Evolutionary conservation across 75 land plant genomes (phyloP).

Genomic region (Selaginella tamariscina): DNA sequence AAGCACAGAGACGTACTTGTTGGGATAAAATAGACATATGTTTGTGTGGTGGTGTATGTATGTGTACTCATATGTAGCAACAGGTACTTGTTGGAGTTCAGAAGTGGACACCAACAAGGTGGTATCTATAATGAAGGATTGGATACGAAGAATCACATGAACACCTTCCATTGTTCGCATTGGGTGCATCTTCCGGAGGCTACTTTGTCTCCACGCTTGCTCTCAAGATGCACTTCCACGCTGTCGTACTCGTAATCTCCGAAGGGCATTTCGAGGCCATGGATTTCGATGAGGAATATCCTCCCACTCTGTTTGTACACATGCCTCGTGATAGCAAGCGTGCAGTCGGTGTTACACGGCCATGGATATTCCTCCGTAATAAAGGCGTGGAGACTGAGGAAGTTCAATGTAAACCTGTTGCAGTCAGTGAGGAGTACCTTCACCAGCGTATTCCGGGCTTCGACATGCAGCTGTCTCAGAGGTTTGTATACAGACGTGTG

Average conservation of each 20-base stretch:
- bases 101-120: conserved; percentile 39
- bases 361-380: conserved; percentile 32
- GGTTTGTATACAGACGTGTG: no score
- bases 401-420: conserved; percentile 36
- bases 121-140: conserved; percentile 36
- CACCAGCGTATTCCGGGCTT: conserved; percentile 49
- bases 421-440: conserved; percentile 37
- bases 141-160: conserved; percentile 42
- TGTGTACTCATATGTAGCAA: no score
- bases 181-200: conserved; percentile 95
- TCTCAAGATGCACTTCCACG: conserved; percentile 32
- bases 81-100: conserved; percentile 62
- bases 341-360: conserved; percentile 21
- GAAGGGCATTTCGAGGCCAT: conserved; percentile 40
- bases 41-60: no score
- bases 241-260: conserved; percentile 60
- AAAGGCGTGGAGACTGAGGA: conserved; percentile 37
- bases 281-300: conserved; percentile 33
- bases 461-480: conserved; percentile 29
- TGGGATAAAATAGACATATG: no score
- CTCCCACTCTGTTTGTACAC: conserved; percentile 80
- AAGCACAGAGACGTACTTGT: no score
- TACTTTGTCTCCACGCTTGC: conserved; percentile 74
- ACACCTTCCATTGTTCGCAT: conserved; percentile 49
- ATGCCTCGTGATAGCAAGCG: conserved; percentile 69